phyloP scores from a whole-genome alignment of 176 grass and related monocot genomes.

The Avena sativa region DNA sequence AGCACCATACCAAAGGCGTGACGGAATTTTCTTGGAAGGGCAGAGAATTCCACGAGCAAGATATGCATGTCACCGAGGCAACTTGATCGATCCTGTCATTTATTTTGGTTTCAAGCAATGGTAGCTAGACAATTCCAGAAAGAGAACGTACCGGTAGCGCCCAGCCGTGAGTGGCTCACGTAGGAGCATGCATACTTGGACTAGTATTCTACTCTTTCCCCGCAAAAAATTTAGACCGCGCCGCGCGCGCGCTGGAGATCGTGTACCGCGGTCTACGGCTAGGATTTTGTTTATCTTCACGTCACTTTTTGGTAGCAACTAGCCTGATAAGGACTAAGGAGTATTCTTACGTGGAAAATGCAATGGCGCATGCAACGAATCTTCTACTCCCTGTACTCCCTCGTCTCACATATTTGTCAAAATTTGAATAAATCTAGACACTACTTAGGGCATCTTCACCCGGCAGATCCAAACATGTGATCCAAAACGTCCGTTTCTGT shows the following conservation, averaged over 20 bases:
- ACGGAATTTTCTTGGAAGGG: background rate
- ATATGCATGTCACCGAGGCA: no score
- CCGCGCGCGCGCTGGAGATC: background rate
- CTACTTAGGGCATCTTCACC: no score
- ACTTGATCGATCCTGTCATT: no score
- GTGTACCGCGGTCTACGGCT: background rate
- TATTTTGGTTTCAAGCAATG: background rate
- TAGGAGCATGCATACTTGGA: slow-evolving; percentile 15
- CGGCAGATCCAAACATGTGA: no score
- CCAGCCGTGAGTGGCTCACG: background rate
- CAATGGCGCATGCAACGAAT: background rate
- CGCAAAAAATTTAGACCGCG: background rate
- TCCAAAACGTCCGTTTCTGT: no score
- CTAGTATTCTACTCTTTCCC: background rate
- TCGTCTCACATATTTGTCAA: no score
- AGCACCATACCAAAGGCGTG: background rate
- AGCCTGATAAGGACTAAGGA: background rate
- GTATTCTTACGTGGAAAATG: background rate
- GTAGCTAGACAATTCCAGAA: background rate
- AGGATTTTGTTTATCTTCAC: background rate
- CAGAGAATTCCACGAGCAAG: background rate
- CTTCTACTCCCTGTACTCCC: no score
- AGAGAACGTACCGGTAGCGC: background rate
- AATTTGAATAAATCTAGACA: no score
- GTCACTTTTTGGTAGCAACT: background rate